Evolutionary conservation across 495 filamentous ascomycete genomes (phyloP).

Genomic region (Penicillium robsamsonii): DNA sequence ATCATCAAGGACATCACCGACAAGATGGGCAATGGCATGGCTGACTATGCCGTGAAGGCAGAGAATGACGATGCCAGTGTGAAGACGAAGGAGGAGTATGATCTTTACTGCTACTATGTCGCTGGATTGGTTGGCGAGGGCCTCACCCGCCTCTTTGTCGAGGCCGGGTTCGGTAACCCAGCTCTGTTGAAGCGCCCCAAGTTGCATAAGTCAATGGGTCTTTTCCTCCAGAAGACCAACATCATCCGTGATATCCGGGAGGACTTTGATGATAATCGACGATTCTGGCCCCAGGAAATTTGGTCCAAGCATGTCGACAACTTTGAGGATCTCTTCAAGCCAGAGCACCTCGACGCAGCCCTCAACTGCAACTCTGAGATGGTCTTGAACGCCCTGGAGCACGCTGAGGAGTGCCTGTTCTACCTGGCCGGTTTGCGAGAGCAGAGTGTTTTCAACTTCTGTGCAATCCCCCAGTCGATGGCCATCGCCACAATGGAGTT

Average conservation of each 20-base stretch:
- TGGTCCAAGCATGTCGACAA: constrained; percentile 91
- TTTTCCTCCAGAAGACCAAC: constrained; percentile 97
- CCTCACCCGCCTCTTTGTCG: constrained; percentile 85
- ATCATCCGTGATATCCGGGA: constrained; percentile 95
- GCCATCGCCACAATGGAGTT: constrained; percentile 90
- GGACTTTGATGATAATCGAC: constrained; percentile 78
- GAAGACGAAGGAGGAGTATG: constrained; percentile 82
- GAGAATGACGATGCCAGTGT: constrained; percentile 76
- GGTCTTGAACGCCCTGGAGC: constrained; percentile 82
- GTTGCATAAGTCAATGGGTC: constrained; percentile 92
- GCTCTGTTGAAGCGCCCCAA: constrained; percentile 72
- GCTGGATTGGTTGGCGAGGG: constrained; percentile 96
- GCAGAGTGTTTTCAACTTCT: constrained; percentile 99
- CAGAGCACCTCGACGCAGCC: constrained; percentile 73
- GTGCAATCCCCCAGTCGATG: constrained; percentile 97
- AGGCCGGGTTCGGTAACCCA: constrained; percentile 82
- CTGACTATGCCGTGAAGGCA: constrained; percentile 83
- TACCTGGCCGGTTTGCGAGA: constrained; percentile 96
- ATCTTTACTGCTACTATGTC: constrained; percentile 95
- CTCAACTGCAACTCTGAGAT: constrained; percentile 91
- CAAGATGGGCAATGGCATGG: constrained; percentile 98
- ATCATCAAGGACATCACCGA: constrained; percentile 94
- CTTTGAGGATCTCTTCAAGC: constrained; percentile 86
- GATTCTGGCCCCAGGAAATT: constrained; percentile 93
- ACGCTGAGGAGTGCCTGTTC: constrained; percentile 90